Percentiles rank a stretch among this genome's conserved stretches.
Evolutionary conservation across 495 filamentous ascomycete genomes (phyloP).

Genomic region (Xylaria grammica): DNA sequence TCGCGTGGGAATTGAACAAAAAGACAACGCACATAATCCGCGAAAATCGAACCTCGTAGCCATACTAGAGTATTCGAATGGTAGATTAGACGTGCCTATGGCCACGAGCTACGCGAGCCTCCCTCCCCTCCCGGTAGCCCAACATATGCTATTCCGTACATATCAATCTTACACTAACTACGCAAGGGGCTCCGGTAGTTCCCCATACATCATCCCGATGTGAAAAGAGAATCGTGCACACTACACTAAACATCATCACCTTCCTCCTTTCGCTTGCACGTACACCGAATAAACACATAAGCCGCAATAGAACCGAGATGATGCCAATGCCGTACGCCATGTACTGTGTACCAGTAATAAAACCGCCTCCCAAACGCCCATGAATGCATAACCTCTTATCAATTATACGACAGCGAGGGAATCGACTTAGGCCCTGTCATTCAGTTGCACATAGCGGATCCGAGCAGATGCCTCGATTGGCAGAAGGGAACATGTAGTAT

Average conservation of each 20-base stretch:
- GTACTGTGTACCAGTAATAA: slow-evolving; percentile 12
- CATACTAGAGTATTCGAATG: too few relatives aligned
- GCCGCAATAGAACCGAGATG: neutral
- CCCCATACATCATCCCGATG: neutral
- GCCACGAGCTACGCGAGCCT: too few relatives aligned
- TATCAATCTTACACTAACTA: slow-evolving; percentile 19
- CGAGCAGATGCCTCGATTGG: neutral
- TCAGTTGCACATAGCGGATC: neutral
- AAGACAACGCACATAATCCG: too few relatives aligned
- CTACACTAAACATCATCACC: neutral
- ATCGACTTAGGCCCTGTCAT: neutral
- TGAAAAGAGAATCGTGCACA: neutral
- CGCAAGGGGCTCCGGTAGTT: neutral
- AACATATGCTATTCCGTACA: neutral
- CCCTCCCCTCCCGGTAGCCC: too few relatives aligned
- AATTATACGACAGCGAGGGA: neutral
- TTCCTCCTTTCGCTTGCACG: neutral
- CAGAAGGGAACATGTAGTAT: neutral
- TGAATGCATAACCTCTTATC: slow-evolving; percentile 13
- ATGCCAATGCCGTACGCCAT: slow-evolving; percentile 13
- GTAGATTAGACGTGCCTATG: too few relatives aligned
- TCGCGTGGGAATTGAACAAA: too few relatives aligned
- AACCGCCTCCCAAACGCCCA: slow-evolving; percentile 14
- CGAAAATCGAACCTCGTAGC: too few relatives aligned
- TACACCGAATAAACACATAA: slow-evolving; percentile 4